These are phyloP conservation scores for Cystobasidium sp. DNA, from an alignment of 1,284 basidiomycete species.

Conservation along the genomic window DNA sequence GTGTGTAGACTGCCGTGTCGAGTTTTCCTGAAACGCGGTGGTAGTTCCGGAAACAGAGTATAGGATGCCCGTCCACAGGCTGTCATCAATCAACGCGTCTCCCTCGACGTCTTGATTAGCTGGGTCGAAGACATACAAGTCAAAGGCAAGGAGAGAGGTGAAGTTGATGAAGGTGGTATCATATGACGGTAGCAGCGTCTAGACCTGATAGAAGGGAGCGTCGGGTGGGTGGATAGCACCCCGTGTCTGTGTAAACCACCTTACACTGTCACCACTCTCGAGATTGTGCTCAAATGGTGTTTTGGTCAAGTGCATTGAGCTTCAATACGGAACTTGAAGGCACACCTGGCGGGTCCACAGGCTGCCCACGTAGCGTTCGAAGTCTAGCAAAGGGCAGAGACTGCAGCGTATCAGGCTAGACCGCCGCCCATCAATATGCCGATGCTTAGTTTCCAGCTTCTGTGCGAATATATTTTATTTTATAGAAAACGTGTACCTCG, in stretches of 20 bases:
- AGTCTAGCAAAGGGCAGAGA: conserved; percentile 7
- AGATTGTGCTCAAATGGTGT: conserved; percentile 21
- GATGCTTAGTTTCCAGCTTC: conserved; percentile 24
- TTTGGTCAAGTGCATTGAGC: conserved; percentile 18
- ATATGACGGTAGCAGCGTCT: conserved; percentile 33
- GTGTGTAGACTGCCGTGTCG: conserved; percentile 21
- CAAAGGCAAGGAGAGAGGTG: conserved; percentile 20
- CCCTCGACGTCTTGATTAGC: conserved; percentile 24
- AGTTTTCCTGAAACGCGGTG: conserved; percentile 30
- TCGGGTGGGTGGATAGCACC: conserved; percentile 20
- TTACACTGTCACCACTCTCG: conserved; percentile 25
- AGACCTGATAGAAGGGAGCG: conserved; percentile 23
- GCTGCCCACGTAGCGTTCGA: conserved; percentile 19
- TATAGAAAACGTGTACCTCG: conserved; percentile 16
- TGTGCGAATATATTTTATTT: conserved; percentile 19
- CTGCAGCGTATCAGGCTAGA: conserved; percentile 21
- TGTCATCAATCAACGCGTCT: conserved; percentile 21
- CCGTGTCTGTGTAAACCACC: conserved; percentile 20
- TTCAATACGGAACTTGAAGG: conserved; percentile 24
- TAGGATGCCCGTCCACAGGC: conserved; percentile 20
- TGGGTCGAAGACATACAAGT: conserved; percentile 33
- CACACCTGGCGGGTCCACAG: conserved; percentile 17
- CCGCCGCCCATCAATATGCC: conserved; percentile 22
- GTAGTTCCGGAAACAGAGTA: conserved; percentile 12
- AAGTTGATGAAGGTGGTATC: conserved; percentile 36